Base-by-base conservation (phyloP, 106 monocot species). In the Triglochin maritima region DNA sequence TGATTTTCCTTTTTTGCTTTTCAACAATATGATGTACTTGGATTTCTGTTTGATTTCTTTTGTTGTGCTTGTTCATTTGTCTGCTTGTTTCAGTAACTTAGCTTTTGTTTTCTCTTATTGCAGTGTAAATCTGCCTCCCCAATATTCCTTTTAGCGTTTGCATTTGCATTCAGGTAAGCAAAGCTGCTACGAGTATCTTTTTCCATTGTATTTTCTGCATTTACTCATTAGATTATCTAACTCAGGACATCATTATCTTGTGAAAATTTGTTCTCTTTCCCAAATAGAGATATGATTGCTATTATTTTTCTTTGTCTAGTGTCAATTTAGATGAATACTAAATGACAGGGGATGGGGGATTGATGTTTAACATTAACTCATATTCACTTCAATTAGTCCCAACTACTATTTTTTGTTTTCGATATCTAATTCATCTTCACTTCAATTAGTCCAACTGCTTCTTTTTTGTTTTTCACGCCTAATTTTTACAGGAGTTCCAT, bases 91-190 rank as follows among this genome's bases (percentile, higher is more conserved):
- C 29, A 29, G 29, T 29, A 29, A 29, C 29, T 29, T 29, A 29
- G 29, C 29, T 29, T 75, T 68, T 14, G 84, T 79, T 77, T 65
- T n/a, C 66, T 53, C 17, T 66, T 70, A 71, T 52, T 86, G 76
- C 91, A 98, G 96, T 98, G 96, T 66, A 98, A 98, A 82, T 98
- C 96, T 60, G 96, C 85, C 12, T 78, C 85, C 41, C 96, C 91
- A 46, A 96, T 96, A 86, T 96, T 96, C 71, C 79, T 98, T 47
- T 84, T 98, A 45, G 11, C 86, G 51, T 98, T 98, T 80, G 96
- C 96, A 74, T 98, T 98, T 84, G 88, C 79, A 68, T 98, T 98
- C 68, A 84, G 86, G 96, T 91, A 63, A 80, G 78, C 72, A 76
- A 67, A 10, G 47, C 46, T 58, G 14, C 4, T 46, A 41, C 51